phyloP scores from a whole-genome alignment of 129 eudicot species.

The Scalesia atractyloides region DNA sequence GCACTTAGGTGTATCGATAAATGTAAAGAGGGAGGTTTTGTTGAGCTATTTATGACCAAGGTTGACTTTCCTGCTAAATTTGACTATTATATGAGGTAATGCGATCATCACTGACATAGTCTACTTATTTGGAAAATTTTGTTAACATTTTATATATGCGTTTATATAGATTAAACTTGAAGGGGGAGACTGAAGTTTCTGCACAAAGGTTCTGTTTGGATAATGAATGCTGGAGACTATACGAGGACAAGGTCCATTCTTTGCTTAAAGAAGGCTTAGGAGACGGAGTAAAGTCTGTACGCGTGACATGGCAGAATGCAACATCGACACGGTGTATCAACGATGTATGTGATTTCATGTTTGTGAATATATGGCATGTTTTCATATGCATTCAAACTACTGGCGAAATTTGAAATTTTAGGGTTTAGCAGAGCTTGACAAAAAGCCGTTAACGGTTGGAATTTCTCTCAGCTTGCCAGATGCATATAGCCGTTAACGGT shows the following conservation, averaged over 20 bases:
- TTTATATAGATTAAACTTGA: slow-evolving; percentile 66
- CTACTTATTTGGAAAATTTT: slow-evolving; percentile 15
- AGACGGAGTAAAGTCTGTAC: slow-evolving; percentile 68
- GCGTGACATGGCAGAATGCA: slow-evolving; percentile 78
- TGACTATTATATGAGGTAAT: no score
- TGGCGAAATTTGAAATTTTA: slow-evolving; percentile 31
- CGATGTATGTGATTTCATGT: slow-evolving; percentile 53
- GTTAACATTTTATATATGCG: slow-evolving; percentile 10
- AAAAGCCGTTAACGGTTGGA: slow-evolving; percentile 70
- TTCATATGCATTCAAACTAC: slow-evolving; percentile 23
- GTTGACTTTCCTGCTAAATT: no score
- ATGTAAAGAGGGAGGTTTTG: no score
- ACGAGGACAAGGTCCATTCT: slow-evolving; percentile 66
- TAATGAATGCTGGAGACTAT: slow-evolving; percentile 87
- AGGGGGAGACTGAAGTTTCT: slow-evolving; percentile 52
- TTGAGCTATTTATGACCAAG: no score
- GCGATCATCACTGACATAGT: background rate
- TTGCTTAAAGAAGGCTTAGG: no score
- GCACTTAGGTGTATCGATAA: slow-evolving; percentile 61
- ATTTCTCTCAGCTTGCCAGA: no score
- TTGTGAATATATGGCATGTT: background rate
- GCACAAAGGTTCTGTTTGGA: slow-evolving; percentile 73
- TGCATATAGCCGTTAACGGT: no score
- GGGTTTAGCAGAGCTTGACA: slow-evolving; percentile 74
- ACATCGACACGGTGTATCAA: slow-evolving; percentile 43